phyloP scores from a whole-genome alignment of 1,139 yeast species.

The Candida sp. region DNA sequence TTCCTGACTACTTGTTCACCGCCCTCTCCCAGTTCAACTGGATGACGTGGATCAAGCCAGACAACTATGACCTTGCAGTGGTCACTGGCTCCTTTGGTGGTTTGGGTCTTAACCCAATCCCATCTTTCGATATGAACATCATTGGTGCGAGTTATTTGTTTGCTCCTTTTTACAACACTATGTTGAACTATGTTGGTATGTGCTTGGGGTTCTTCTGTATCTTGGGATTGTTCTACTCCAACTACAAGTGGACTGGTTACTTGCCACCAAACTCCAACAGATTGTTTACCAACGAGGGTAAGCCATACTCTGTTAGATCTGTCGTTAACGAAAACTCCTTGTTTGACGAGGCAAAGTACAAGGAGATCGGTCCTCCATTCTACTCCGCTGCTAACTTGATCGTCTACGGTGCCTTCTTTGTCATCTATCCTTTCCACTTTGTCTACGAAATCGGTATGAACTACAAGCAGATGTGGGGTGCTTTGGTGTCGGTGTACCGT shows the following conservation, averaged over 20 bases:
- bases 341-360: too few relatives aligned
- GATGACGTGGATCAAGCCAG: slow-evolving; percentile 51
- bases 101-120: slow-evolving; percentile 47
- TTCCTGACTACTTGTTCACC: slow-evolving; percentile 46
- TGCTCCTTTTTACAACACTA: slow-evolving; percentile 43
- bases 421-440: slow-evolving; percentile 46
- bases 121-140: slow-evolving; percentile 51
- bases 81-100: slow-evolving; percentile 43
- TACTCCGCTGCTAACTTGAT: slow-evolving; percentile 48
- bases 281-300: slow-evolving; percentile 39
- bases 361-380: slow-evolving; percentile 45
- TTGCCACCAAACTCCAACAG: slow-evolving; percentile 44
- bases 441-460: slow-evolving; percentile 36
- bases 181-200: slow-evolving; percentile 39
- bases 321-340: slow-evolving; percentile 25
- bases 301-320: slow-evolving; percentile 34
- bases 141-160: slow-evolving; percentile 46
- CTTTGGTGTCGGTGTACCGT: slow-evolving; percentile 4
- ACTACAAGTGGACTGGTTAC: slow-evolving; percentile 44
- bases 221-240: slow-evolving; percentile 35
- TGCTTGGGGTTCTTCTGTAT: slow-evolving; percentile 37
- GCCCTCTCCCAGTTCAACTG: slow-evolving; percentile 49
- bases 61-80: slow-evolving; percentile 43
- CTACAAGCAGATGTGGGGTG: slow-evolving; percentile 43
- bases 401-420: slow-evolving; percentile 45